phyloP scores from a whole-genome alignment of 306 rosid genomes.

The Quercus wislizeni region DNA sequence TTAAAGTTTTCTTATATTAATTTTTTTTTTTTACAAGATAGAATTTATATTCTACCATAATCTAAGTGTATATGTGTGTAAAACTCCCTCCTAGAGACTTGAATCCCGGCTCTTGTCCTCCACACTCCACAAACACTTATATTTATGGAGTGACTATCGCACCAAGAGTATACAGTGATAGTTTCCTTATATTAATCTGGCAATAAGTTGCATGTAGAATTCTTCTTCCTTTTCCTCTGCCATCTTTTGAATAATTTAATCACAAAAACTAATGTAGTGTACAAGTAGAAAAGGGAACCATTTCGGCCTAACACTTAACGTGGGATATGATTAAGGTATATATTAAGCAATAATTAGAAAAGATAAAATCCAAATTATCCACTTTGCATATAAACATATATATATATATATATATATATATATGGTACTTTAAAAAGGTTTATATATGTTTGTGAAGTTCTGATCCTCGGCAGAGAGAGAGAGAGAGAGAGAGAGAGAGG shows the following conservation, averaged over 20 bases:
- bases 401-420: not conserved
- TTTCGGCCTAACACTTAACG: not conserved
- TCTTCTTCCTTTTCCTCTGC: too few species aligned
- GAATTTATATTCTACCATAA: too few species aligned
- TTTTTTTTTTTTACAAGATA: too few species aligned
- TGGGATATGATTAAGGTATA: not conserved
- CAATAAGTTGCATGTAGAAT: too few species aligned
- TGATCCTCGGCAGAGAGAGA: not conserved
- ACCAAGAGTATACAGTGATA: fast-evolving
- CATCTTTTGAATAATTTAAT: too few species aligned
- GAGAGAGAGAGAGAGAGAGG: not conserved
- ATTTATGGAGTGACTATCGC: fast-evolving
- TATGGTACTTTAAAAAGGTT: not conserved
- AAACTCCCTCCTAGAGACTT: fast-evolving
- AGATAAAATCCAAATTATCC: not conserved
- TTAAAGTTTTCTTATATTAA: too few species aligned
- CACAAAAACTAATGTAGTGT: not conserved
- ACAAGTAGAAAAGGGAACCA: not conserved
- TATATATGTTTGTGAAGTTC: not conserved
- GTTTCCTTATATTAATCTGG: too few species aligned
- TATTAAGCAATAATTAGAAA: not conserved
- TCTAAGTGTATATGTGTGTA: too few species aligned
- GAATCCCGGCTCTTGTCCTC: fast-evolving
- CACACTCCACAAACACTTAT: fast-evolving
- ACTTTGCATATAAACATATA: not conserved